Conservation (phyloP, 2,329 filamentous ascomycete species). For the Knoxdaviesia proteae region DNA sequence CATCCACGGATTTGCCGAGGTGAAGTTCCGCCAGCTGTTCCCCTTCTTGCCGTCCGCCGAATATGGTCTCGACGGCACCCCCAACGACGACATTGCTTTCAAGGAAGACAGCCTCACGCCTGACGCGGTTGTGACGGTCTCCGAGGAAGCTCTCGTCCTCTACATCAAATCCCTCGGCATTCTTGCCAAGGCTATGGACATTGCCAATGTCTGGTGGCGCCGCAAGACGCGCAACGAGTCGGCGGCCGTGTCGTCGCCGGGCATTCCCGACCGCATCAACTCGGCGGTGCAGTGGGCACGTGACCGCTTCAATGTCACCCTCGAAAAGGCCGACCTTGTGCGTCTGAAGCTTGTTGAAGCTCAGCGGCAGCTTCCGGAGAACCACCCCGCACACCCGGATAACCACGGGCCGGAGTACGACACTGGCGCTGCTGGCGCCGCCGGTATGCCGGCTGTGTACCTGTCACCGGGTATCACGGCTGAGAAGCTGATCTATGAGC, state of each 20-base stretch:
- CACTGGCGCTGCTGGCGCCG: conserved; percentile 32
- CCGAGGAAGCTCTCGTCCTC: conserved; percentile 83
- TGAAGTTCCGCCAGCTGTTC: conserved; percentile 95
- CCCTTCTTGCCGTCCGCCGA: conserved; percentile 65
- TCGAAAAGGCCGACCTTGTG: conserved; percentile 93
- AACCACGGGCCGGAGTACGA: conserved; percentile 44
- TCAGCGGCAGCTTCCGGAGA: conserved; percentile 61
- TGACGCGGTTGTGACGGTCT: conserved; percentile 69
- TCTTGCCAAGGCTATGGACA: conserved; percentile 85
- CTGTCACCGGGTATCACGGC: conserved; percentile 80
- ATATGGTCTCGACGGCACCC: conserved; percentile 44
- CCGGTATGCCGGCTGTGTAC: conserved; percentile 56
- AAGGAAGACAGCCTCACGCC: conserved; percentile 62
- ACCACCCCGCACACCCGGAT: conserved; percentile 69
- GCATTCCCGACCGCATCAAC: conserved; percentile 55
- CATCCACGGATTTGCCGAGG: conserved; percentile 91
- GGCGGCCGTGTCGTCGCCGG: conserved; percentile 19
- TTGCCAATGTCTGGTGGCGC: conserved; percentile 81
- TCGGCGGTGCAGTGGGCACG: conserved; percentile 92
- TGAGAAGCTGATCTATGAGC: conserved; percentile 95
- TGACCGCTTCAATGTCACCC: conserved; percentile 81
- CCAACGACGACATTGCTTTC: conserved; percentile 26
- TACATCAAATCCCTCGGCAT: conserved; percentile 89
- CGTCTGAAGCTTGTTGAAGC: conserved; percentile 70
- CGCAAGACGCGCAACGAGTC: conserved; percentile 50